Evolutionary conservation across 495 filamentous ascomycete species (phyloP).

Genomic region (Pseudomonodictys pantanalensis): DNA sequence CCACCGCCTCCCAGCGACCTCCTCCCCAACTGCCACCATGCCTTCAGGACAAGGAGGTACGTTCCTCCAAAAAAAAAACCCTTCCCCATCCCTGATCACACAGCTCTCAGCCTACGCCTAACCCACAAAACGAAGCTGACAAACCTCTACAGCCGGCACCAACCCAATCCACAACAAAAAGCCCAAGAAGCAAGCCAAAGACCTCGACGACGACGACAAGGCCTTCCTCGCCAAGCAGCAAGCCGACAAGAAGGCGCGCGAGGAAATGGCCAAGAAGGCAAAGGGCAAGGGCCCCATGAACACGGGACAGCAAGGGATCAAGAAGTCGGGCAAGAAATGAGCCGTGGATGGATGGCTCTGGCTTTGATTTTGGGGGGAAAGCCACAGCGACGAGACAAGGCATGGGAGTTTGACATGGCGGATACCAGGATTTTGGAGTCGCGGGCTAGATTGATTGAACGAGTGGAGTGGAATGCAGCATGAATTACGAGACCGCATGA

Average conservation of each 20-base stretch:
- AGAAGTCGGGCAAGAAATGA: conserved; percentile 38
- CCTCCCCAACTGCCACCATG: conserved; percentile 24
- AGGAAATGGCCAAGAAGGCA: conserved; percentile 42
- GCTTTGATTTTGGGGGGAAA: too few relatives aligned
- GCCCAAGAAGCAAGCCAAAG: conserved; percentile 39
- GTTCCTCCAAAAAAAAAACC: conserved; percentile 1
- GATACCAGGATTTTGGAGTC: conserved; percentile 5
- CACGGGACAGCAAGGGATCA: conserved; percentile 39
- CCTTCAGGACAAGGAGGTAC: conserved; percentile 36
- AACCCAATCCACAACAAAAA: conserved; percentile 47
- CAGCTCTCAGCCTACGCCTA: neutral
- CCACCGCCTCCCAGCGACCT: too few relatives aligned
- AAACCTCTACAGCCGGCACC: conserved; percentile 39
- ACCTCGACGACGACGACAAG: conserved; percentile 41
- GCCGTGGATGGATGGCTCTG: neutral
- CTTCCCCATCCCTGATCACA: neutral
- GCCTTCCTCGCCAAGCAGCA: conserved; percentile 42
- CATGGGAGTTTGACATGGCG: neutral
- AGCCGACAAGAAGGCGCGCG: conserved; percentile 44
- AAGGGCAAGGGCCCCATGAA: conserved; percentile 40
- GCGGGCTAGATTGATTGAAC: neutral
- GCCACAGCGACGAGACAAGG: neutral
- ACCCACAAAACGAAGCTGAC: conserved; percentile 19
- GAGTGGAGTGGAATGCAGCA: neutral
- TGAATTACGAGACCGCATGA: neutral